Base-by-base conservation (phyloP, 495 filamentous ascomycete species). In the Penicillium bialowiezense region DNA sequence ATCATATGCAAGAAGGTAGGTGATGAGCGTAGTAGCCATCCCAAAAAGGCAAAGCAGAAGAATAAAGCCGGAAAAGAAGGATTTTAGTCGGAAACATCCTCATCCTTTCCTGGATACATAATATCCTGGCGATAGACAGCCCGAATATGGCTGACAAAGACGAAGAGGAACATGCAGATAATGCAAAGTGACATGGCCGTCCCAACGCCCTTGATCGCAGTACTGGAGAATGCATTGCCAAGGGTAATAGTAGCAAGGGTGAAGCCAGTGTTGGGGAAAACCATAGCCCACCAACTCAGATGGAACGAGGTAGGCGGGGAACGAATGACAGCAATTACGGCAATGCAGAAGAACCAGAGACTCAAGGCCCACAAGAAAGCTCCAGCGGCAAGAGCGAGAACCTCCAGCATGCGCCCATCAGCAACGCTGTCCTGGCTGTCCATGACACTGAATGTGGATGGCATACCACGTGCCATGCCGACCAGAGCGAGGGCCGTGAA, bases 401-500 rank as follows among this genome's bases (percentile, higher is more conserved):
- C 54, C 33, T 73, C 63, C 10, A 85, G 47, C 17, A 75, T 65
- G 7, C 59, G 61, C 0, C 57, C 63, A 39, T 73, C 70, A 7
- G 72, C 48, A 19, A 54, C 42, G 17, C 54, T 60, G 28, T 63
- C 38, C 9, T 50, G 21, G 28, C 70, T 64, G 7, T 58, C 50
- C 51, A 64, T 43, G 13, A 77, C 60, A 3, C 21, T 44, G 33
- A 72, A 75, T 3, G 62, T 63, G 13, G 58, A 38, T 0, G 77
- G 70, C 0, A 80, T 58, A 8, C 55, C 76, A 18, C 72, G 65
- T 1, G 81, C 79, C 73, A 88, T 81, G 19, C 75, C 75, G 36
- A 90, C 76, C n/a, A 89, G 67, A 6, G 85, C 85, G 1, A 86
- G 70, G n/a, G 76, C 79, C 3, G 85, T 88, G 67, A 88, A 90